Evolutionary conservation across 2,329 filamentous ascomycete genomes (phyloP).

Genomic region (Aspergillus hortae): DNA sequence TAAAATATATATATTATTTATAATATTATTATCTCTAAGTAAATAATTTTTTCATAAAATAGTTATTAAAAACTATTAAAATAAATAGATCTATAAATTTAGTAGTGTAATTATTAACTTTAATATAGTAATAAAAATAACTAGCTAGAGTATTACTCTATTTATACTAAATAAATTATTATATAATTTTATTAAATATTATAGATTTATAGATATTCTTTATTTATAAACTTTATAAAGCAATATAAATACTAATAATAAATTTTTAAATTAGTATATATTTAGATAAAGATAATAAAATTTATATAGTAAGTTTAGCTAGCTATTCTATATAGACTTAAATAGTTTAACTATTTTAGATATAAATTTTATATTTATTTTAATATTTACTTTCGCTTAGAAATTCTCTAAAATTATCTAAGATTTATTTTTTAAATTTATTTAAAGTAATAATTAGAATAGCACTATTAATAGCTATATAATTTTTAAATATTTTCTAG

Average conservation of each 20-base stretch:
- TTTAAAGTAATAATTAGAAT: neutral
- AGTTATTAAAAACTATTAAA: no score
- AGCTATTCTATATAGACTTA: neutral
- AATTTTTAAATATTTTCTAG: neutral
- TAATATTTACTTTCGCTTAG: neutral
- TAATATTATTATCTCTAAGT: no score
- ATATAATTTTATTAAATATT: no score
- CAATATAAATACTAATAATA: neutral
- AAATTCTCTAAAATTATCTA: neutral
- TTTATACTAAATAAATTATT: neutral
- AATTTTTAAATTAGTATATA: neutral
- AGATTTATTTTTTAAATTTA: neutral
- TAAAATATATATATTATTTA: no score
- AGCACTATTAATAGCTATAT: neutral
- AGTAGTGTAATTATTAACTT: neutral
- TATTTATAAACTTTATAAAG: no score
- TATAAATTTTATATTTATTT: neutral
- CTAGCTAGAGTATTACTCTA: neutral
- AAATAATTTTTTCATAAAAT: no score
- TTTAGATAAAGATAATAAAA: neutral
- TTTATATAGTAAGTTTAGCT: neutral
- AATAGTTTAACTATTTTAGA: neutral
- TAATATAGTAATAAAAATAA: neutral
- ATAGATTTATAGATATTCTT: no score
- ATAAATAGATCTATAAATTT: neutral